These are phyloP conservation scores for Capsicum chinense DNA, from an alignment of 257 asterid genomes.

Conservation along the genomic window DNA sequence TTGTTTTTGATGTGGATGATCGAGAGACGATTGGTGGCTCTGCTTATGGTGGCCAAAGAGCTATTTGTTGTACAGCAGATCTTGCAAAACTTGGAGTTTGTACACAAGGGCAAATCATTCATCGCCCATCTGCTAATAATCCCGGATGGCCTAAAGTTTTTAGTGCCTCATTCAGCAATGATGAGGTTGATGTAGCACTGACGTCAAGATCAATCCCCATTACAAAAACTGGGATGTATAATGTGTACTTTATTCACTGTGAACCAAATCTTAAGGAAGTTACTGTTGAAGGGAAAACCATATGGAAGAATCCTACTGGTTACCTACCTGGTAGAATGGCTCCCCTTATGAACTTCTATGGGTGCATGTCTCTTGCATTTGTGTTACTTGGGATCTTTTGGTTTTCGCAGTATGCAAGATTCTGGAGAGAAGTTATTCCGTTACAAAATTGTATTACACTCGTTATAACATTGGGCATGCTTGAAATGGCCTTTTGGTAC, in stretches of 20 bases:
- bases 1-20: conserved; percentile 91
- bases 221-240: conserved; percentile 91
- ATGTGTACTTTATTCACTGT: conserved; percentile 90
- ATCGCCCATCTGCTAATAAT: conserved; percentile 73
- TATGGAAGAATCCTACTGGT: conserved; percentile 95
- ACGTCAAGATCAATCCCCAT: conserved; percentile 69
- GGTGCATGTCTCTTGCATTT: conserved; percentile 87
- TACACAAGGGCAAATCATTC: conserved; percentile 76
- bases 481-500: conserved; percentile 96
- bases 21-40: conserved; percentile 90
- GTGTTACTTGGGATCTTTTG: conserved; percentile 84
- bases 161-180: conserved; percentile 67
- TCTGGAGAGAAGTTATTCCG: conserved; percentile 91
- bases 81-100: conserved; percentile 96
- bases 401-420: conserved; percentile 91
- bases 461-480: conserved; percentile 90
- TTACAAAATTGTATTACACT: conserved; percentile 86
- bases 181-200: conserved; percentile 55
- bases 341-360: conserved; percentile 85
- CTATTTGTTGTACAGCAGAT: conserved; percentile 87
- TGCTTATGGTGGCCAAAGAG: conserved; percentile 97
- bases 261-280: conserved; percentile 76
- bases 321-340: conserved; percentile 99
- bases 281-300: conserved; percentile 73
- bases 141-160: conserved; percentile 94